phyloP scores from a whole-genome alignment of 2,329 filamentous ascomycete genomes.

The Cryphonectria parasitica region DNA sequence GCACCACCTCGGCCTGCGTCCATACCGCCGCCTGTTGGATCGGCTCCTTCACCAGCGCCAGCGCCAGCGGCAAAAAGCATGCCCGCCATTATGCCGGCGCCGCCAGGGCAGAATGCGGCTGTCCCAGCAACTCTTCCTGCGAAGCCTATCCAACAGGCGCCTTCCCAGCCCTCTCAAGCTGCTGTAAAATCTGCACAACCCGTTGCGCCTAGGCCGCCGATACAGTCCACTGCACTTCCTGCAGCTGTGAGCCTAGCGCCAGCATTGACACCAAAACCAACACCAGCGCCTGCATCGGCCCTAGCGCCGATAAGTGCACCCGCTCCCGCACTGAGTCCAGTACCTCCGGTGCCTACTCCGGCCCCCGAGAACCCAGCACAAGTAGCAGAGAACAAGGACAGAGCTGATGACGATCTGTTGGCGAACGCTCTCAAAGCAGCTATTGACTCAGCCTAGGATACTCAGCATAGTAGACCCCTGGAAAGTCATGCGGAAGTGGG shows the following conservation, averaged over 20 bases:
- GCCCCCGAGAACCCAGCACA: not conserved
- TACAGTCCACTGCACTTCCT: slow-evolving; percentile 24
- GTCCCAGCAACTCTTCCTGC: not conserved
- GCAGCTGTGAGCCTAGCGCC: slow-evolving; percentile 19
- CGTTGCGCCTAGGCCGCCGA: slow-evolving; percentile 20
- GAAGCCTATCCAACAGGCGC: slow-evolving; percentile 11
- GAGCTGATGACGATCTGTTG: slow-evolving; percentile 15
- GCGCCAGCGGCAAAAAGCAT: slow-evolving; percentile 7
- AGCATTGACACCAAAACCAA: slow-evolving; percentile 18
- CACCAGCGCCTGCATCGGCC: slow-evolving; percentile 18
- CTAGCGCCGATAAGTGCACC: slow-evolving; percentile 14
- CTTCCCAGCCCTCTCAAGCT: slow-evolving; percentile 11
- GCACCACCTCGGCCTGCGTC: slow-evolving; percentile 6
- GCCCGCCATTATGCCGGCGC: slow-evolving; percentile 16
- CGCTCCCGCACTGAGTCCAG: slow-evolving; percentile 1
- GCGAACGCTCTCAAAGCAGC: slow-evolving; percentile 21
- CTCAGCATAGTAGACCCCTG: not conserved
- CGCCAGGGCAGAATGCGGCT: not conserved
- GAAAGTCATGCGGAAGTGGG: not conserved
- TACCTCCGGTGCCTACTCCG: slow-evolving; percentile 22
- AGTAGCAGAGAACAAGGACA: slow-evolving; percentile 2
- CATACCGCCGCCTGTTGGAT: slow-evolving; percentile 6
- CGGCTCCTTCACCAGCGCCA: slow-evolving; percentile 4
- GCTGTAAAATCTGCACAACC: slow-evolving; percentile 25
- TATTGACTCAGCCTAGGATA: slow-evolving; percentile 15